Evolutionary conservation across 176 grass and related monocot species (phyloP).

Genomic region (Musa itinerans): DNA sequence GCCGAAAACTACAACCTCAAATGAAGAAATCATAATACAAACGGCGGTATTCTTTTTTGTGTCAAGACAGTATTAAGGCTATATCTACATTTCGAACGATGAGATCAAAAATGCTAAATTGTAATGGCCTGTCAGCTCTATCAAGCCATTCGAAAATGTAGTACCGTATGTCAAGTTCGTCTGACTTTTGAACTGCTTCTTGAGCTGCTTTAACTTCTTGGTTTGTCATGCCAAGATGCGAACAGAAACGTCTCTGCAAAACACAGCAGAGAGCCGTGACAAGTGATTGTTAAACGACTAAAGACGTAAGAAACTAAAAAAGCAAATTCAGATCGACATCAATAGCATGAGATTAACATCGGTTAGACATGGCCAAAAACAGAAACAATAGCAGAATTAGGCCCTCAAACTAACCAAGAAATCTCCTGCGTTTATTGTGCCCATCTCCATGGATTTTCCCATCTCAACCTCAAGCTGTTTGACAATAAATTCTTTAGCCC

Average conservation of each 20-base stretch:
- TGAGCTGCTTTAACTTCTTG: slow-evolving; percentile 12
- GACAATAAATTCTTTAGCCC: slow-evolving; percentile 3
- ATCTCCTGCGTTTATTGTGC: slow-evolving; percentile 9
- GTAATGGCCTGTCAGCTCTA: neutral
- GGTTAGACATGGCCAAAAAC: too few species aligned
- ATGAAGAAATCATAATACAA: too few species aligned
- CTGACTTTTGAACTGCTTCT: neutral
- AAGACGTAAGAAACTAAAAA: too few species aligned
- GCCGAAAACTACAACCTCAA: too few species aligned
- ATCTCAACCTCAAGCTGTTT: slow-evolving; percentile 11
- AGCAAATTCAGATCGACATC: too few species aligned
- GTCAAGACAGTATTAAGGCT: too few species aligned
- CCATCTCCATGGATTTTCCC: slow-evolving; percentile 3
- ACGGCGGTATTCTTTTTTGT: too few species aligned
- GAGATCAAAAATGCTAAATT: too few species aligned
- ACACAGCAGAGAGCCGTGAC: neutral
- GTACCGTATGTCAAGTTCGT: neutral
- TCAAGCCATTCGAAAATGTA: neutral
- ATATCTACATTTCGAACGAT: too few species aligned
- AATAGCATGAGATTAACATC: too few species aligned
- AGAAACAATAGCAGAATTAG: too few species aligned
- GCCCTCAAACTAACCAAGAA: slow-evolving; percentile 16
- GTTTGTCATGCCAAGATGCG: slow-evolving; percentile 18
- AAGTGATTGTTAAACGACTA: neutral
- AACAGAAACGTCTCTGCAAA: slow-evolving; percentile 20